Evolutionary conservation across 495 filamentous ascomycete genomes (phyloP).

Genomic region (Xylaria longipes): DNA sequence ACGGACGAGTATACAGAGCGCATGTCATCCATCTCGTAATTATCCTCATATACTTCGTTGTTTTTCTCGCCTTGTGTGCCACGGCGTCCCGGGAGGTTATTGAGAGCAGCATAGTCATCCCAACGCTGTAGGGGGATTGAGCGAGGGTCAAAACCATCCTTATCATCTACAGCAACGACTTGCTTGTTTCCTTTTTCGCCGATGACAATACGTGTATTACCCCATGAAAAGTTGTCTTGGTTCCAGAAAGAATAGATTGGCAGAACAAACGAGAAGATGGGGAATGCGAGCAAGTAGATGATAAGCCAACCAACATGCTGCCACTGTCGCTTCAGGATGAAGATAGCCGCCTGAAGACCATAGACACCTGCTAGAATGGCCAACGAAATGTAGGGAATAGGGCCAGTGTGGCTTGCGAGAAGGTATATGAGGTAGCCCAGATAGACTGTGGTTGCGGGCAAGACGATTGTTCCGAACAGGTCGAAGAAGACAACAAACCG

Average conservation of each 20-base stretch:
- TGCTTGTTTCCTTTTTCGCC: slow-evolving; percentile 91
- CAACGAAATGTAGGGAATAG: slow-evolving; percentile 85
- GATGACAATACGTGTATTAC: slow-evolving; percentile 96
- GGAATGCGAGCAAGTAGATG: slow-evolving; percentile 93
- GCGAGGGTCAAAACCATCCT: slow-evolving; percentile 82
- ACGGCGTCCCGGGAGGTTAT: slow-evolving; percentile 90
- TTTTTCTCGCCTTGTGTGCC: slow-evolving; percentile 75
- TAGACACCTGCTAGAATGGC: slow-evolving; percentile 90
- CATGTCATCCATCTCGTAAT: slow-evolving; percentile 96
- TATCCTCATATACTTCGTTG: slow-evolving; percentile 66
- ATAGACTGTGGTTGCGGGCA: slow-evolving; percentile 90
- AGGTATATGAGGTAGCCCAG: slow-evolving; percentile 88
- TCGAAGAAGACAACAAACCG: slow-evolving; percentile 96
- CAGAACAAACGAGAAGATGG: slow-evolving; percentile 89
- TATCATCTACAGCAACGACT: slow-evolving; percentile 81
- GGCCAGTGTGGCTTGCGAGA: slow-evolving; percentile 71
- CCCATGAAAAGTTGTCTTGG: slow-evolving; percentile 98
- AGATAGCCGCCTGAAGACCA: slow-evolving; percentile 93
- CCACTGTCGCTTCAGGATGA: slow-evolving; percentile 96
- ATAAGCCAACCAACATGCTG: slow-evolving; percentile 99
- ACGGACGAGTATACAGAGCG: slow-evolving; percentile 95
- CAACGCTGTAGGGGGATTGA: slow-evolving; percentile 94
- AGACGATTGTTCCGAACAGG: slow-evolving; percentile 89
- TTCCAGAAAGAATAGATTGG: slow-evolving; percentile 99
- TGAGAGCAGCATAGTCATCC: slow-evolving; percentile 95